Percentiles rank a stretch among this genome's conserved stretches.
phyloP scores from a whole-genome alignment of 2,329 filamentous ascomycete species.

The Pseudohalonectria lignicola region DNA sequence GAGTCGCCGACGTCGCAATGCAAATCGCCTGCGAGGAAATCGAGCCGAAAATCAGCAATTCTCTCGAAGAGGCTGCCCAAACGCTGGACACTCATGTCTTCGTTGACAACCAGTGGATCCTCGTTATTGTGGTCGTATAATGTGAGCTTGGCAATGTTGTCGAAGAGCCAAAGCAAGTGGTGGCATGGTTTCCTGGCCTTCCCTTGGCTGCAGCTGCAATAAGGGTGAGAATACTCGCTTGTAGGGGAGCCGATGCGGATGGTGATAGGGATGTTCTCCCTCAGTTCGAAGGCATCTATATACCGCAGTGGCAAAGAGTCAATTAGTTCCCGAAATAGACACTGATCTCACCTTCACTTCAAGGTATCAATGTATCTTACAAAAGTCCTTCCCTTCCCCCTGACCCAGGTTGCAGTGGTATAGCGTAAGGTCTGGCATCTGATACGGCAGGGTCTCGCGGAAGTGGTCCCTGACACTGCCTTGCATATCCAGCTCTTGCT shows the following conservation, averaged over 20 bases:
- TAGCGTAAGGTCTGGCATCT: slow-evolving; percentile 36
- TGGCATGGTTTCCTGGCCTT: slow-evolving; percentile 29
- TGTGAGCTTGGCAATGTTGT: slow-evolving; percentile 37
- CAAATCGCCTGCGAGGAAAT: slow-evolving; percentile 39
- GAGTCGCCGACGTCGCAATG: slow-evolving; percentile 31
- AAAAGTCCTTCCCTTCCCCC: slow-evolving; percentile 1
- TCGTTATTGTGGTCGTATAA: slow-evolving; percentile 29
- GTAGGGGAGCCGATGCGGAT: slow-evolving; percentile 33
- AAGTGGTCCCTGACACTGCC: slow-evolving; percentile 29
- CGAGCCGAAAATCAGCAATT: slow-evolving; percentile 39
- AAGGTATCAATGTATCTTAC: too few relatives aligned
- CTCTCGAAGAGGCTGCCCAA: slow-evolving; percentile 34
- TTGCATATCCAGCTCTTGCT: slow-evolving; percentile 1
- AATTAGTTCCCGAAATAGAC: too few relatives aligned
- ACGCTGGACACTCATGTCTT: slow-evolving; percentile 8
- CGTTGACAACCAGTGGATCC: slow-evolving; percentile 18
- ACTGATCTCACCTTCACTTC: too few relatives aligned
- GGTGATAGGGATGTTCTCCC: slow-evolving; percentile 39
- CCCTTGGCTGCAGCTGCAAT: slow-evolving; percentile 37
- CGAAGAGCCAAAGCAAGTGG: slow-evolving; percentile 43
- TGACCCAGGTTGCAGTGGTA: slow-evolving; percentile 32
- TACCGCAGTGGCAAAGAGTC: slow-evolving; percentile 16
- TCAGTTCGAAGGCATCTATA: slow-evolving; percentile 45
- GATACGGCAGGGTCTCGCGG: slow-evolving; percentile 13
- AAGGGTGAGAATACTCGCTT: slow-evolving; percentile 27